Evolutionary conservation across 208 protist genomes (phyloP), one percentile per base, ranked within the genome.

Genomic region (Spironucleus salmonicida): DNA sequence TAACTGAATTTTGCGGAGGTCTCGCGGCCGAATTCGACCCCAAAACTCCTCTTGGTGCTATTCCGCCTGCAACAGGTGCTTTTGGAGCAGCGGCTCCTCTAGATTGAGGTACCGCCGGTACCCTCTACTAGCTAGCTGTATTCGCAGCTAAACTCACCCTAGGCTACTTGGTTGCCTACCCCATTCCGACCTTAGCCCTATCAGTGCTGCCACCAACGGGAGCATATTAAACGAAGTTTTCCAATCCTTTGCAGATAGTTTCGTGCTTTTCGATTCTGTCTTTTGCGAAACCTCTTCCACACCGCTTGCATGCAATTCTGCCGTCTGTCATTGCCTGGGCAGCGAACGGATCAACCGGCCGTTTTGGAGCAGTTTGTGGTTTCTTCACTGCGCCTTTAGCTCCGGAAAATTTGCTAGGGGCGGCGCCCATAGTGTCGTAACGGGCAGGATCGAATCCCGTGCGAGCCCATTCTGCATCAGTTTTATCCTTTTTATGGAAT

Each of bases 201-300:
- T 39, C 15, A 23, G 61, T 67, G 26, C 61, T 38, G 13, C 26
- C 61, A n/a, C 34, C 15, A 67, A 67, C 26, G 35, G 13, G 15
- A 15, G 61, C 26, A 67, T 67, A 39, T 15, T 67, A 23, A 38
- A 30, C 61, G 15, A 71, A 45, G 38, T 71, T 71, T 45, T 45
- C 30, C 13, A 71, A 15, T 19, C 59, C 35, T 30, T 49, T 79
- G 58, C 78, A 80, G 13, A 74, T 71, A 2, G 2, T 76, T 41
- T 75, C n/a, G 29, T 80, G 78, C 77, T 80, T 78, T 11, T 78
- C 78, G 26, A 80, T 58, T 9, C 78, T 9, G 59, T 80, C 75
- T 7, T 32, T 34, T 27, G 59, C 59, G 39, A 80, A 80, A n/a
- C 32, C 30, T 4, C 78, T 9, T 19, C 78, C 78, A 71, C 78